Conservation (phyloP, 192 early-diverging fungal genomes). For the Haplosporangium gracile region DNA sequence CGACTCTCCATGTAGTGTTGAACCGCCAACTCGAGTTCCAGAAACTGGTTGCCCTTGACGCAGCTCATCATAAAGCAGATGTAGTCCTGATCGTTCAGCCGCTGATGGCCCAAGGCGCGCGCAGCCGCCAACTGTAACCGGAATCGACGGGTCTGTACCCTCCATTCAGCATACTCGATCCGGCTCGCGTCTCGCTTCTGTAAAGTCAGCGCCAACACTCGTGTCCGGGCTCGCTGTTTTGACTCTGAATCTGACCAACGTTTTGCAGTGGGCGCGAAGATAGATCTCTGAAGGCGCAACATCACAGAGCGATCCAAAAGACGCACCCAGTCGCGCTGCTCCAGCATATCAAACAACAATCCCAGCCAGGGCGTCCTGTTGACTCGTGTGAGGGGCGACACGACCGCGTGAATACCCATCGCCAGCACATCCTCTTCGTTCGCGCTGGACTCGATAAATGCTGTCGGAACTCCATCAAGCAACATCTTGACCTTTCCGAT, state of each 20-base stretch:
- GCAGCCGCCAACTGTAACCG: conserved; percentile 31
- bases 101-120: conserved; percentile 21
- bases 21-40: conserved; percentile 42
- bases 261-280: background rate
- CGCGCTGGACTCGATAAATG: conserved; percentile 21
- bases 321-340: background rate
- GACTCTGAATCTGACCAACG: background rate
- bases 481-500: conserved; percentile 24
- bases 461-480: conserved; percentile 6
- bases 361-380: background rate
- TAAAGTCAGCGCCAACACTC: background rate
- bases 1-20: conserved; percentile 33
- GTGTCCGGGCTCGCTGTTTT: too few species aligned
- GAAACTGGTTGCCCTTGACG: conserved; percentile 4
- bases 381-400: background rate
- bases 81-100: conserved; percentile 22
- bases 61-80: conserved; percentile 31
- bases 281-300: conserved; percentile 9
- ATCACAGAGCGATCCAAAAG: background rate
- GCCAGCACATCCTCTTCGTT: conserved; percentile 38
- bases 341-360: conserved; percentile 4
- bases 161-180: conserved; percentile 29
- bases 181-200: background rate
- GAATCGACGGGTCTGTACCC: conserved; percentile 31
- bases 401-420: conserved; percentile 26